A percentile compares a stretch with the other conserved stretches of the same genome.
Conservation (phyloP, 495 filamentous ascomycete genomes). For the Aspergillus affinis region DNA sequence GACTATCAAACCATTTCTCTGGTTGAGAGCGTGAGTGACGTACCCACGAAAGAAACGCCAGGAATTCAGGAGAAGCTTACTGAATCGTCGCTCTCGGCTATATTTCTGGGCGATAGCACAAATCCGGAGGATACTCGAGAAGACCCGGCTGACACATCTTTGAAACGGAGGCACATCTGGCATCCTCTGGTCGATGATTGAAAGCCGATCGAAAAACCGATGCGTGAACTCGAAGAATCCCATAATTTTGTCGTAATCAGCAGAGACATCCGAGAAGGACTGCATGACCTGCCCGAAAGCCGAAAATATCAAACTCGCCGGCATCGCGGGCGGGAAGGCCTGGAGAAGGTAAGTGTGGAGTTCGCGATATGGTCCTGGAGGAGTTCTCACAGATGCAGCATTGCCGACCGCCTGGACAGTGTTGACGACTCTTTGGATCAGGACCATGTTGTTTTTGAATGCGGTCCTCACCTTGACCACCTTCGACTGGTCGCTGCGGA, state of each 20-base stretch:
- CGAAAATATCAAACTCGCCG: slow-evolving; percentile 21
- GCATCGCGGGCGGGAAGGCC: slow-evolving; percentile 22
- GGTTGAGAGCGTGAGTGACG: neutral
- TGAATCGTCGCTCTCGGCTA: slow-evolving; percentile 3
- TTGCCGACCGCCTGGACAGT: slow-evolving; percentile 3
- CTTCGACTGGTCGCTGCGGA: slow-evolving; percentile 5
- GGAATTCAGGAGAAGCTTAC: neutral
- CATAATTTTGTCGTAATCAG: slow-evolving; percentile 9
- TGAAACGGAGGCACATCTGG: slow-evolving; percentile 1
- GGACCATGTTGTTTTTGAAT: slow-evolving; percentile 4
- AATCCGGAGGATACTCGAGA: slow-evolving; percentile 5
- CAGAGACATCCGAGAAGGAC: slow-evolving; percentile 7
- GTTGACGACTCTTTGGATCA: slow-evolving; percentile 8
- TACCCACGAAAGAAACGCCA: too few relatives aligned
- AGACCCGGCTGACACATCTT: slow-evolving; percentile 5
- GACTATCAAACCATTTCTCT: slow-evolving; percentile 9
- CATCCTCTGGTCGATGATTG: slow-evolving; percentile 3
- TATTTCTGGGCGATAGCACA: slow-evolving; percentile 9
- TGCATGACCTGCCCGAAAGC: slow-evolving; percentile 26
- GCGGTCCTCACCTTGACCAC: slow-evolving; percentile 1
- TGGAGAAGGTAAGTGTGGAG: neutral
- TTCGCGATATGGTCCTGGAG: neutral
- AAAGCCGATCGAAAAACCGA: slow-evolving; percentile 7
- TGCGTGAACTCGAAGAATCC: slow-evolving; percentile 9
- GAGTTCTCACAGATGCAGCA: neutral